A percentile compares a stretch with the other conserved stretches of the same genome.
Conservation (phyloP, 345 rosid genomes). For the Psidium friedrichsthalianum region DNA sequence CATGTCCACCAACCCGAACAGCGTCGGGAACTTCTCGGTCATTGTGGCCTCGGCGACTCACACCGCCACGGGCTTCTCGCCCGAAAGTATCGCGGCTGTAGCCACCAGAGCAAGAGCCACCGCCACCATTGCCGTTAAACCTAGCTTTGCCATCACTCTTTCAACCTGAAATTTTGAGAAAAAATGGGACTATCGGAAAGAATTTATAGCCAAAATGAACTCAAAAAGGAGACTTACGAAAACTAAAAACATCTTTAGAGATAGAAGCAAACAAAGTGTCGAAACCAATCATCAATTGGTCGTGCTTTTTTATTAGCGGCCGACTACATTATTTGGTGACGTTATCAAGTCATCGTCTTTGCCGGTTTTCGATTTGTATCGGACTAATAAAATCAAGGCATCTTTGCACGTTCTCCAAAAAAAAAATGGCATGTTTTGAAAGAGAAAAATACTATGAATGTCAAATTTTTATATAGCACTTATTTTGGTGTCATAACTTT, state of each 20-base stretch:
- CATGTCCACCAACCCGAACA: constrained; percentile 46
- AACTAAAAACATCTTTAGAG: not conserved
- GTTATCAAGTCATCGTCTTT: not conserved
- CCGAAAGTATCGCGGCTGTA: constrained; percentile 22
- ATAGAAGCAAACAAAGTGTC: not conserved
- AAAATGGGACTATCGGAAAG: not conserved
- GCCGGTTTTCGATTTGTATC: not conserved
- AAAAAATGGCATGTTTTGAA: not conserved
- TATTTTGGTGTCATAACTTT: not conserved
- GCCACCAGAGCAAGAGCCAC: not conserved
- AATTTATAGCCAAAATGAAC: not conserved
- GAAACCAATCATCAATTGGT: not conserved
- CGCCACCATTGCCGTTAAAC: constrained; percentile 6
- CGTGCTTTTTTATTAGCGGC: not conserved
- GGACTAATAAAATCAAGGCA: not conserved
- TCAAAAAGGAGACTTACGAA: not conserved
- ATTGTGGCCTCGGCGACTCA: constrained; percentile 32
- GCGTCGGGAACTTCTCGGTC: constrained; percentile 36
- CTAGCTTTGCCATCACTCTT: not conserved
- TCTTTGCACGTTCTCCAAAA: not conserved
- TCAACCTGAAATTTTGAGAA: not conserved
- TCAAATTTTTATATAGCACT: not conserved
- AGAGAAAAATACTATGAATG: not conserved
- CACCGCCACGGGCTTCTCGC: constrained; percentile 40
- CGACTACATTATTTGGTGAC: not conserved